These are phyloP conservation scores for Mycena amicta DNA, from an alignment of 768 basidiomycete species.

Conservation along the genomic window DNA sequence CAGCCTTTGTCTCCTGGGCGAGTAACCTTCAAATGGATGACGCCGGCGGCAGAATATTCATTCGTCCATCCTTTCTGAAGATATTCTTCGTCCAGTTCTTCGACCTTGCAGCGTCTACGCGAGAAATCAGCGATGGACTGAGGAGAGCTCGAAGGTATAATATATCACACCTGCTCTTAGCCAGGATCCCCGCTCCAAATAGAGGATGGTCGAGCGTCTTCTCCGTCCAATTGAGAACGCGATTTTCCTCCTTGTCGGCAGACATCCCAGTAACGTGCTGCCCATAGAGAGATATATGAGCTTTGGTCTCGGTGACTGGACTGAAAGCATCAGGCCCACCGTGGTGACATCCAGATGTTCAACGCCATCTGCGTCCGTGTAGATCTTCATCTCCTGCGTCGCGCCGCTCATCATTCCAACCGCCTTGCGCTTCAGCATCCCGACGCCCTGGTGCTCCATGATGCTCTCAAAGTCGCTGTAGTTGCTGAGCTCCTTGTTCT, in stretches of 20 bases:
- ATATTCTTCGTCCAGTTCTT: conserved; percentile 1
- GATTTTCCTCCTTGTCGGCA: conserved; percentile 38
- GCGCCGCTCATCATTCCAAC: conserved; percentile 41
- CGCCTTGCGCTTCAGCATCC: conserved; percentile 46
- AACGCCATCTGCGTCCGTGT: conserved; percentile 39
- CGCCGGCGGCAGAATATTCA: background rate
- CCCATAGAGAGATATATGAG: background rate
- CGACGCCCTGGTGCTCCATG: conserved; percentile 50
- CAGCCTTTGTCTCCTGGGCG: conserved; percentile 40
- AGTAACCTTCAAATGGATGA: conserved; percentile 36
- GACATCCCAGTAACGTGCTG: conserved; percentile 19
- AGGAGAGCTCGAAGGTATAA: no score
- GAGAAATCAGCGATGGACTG: no score
- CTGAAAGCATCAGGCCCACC: background rate
- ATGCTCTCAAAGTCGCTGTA: conserved; percentile 39
- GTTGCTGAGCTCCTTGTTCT: conserved; percentile 54
- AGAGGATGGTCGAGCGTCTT: conserved; percentile 37
- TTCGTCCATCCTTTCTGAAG: conserved; percentile 7
- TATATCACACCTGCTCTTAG: conserved; percentile 5
- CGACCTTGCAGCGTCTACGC: no score
- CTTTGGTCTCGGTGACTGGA: conserved; percentile 35
- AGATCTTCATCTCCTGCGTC: conserved; percentile 45
- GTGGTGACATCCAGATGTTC: conserved; percentile 40
- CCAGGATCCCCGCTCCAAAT: conserved; percentile 41
- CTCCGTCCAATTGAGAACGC: conserved; percentile 41